Percentiles rank a stretch among this genome's conserved stretches.
These are phyloP conservation scores for Plenodomus tracheiphilus DNA, from an alignment of 2,329 filamentous ascomycete genomes.

Conservation along the genomic window DNA sequence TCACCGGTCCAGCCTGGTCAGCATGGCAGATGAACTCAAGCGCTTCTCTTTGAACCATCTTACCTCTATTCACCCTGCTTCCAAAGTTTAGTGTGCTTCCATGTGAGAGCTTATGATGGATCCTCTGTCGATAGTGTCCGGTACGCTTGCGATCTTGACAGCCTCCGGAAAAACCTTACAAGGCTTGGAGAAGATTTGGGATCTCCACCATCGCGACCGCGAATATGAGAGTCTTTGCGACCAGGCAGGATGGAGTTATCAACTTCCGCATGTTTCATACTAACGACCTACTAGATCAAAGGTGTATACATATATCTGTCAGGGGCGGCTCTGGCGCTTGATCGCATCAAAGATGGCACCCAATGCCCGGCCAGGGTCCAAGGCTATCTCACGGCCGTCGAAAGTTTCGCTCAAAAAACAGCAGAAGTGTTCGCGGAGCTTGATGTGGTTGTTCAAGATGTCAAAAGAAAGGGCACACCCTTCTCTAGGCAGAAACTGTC, in stretches of 20 bases:
- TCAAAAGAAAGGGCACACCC: background rate
- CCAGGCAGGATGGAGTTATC: background rate
- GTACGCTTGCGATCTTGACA: conserved; percentile 6
- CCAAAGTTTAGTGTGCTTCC: no score
- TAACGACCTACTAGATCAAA: background rate
- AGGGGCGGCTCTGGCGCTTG: no score
- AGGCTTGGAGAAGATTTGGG: conserved; percentile 7
- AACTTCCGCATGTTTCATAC: background rate
- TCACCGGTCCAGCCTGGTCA: no score
- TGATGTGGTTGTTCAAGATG: background rate
- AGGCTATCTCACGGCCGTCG: no score
- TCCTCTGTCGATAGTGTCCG: conserved; percentile 6
- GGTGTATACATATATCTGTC: background rate
- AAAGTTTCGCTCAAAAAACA: background rate
- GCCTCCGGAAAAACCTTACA: conserved; percentile 4
- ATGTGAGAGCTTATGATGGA: no score
- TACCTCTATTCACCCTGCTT: no score
- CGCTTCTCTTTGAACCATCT: no score
- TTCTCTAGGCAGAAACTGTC: background rate
- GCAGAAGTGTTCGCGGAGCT: background rate
- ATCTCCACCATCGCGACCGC: conserved; percentile 6
- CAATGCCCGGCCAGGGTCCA: no score
- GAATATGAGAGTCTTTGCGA: conserved; percentile 4
- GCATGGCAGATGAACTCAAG: no score
- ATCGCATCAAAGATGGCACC: no score